These are phyloP conservation scores for Aegle marmelos DNA, from an alignment of 345 rosid species.

Conservation along the genomic window DNA sequence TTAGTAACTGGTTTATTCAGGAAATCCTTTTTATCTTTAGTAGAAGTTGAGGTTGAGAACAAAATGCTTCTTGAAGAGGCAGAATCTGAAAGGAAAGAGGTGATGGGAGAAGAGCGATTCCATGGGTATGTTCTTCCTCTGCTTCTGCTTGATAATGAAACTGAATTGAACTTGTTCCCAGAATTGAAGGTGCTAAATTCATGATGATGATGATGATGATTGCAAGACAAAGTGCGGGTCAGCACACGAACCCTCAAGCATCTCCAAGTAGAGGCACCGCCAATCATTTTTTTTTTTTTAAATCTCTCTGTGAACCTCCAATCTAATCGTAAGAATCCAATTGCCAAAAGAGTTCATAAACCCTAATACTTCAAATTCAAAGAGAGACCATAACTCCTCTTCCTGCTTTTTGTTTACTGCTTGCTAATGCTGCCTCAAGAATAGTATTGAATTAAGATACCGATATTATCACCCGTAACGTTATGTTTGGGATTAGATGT, in stretches of 20 bases:
- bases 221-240: not conserved
- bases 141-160: not conserved
- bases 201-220: not conserved
- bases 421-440: too few relatives aligned
- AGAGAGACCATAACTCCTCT: not conserved
- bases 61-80: conserved; percentile 19
- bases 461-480: too few relatives aligned
- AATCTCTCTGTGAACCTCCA: not conserved
- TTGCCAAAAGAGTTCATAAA: not conserved
- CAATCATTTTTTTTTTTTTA: conserved; percentile 8
- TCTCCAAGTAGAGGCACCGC: conserved; percentile 15
- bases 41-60: conserved; percentile 51
- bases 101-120: conserved; percentile 11
- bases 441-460: too few relatives aligned
- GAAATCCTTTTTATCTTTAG: conserved; percentile 19
- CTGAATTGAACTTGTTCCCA: conserved; percentile 12
- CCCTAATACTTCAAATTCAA: not conserved
- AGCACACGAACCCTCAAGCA: conserved; percentile 15
- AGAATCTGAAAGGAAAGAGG: conserved; percentile 37
- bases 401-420: not conserved
- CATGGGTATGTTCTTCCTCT: conserved; percentile 4
- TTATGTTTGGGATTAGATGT: too few relatives aligned
- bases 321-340: not conserved
- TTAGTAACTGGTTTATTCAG: conserved; percentile 20
- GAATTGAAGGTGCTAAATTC: conserved; percentile 7